A percentile compares a stretch with the other conserved stretches of the same genome.
These are phyloP conservation scores for Quercus rubra DNA, from an alignment of 306 rosid genomes.

Conservation along the genomic window DNA sequence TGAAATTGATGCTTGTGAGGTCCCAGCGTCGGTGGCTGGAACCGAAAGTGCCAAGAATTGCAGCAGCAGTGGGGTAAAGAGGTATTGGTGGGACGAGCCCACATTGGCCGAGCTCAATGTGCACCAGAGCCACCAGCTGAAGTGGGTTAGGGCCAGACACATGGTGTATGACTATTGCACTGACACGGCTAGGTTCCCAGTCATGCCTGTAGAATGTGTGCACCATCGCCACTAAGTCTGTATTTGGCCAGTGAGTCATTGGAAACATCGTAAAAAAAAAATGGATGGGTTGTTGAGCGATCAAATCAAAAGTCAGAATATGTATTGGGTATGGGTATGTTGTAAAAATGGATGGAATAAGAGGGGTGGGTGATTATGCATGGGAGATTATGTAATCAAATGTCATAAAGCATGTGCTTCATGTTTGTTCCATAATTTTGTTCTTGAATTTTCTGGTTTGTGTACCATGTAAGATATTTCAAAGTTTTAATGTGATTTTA, in stretches of 20 bases:
- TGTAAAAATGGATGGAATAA: neutral
- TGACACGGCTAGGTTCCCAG: slow-evolving; percentile 67
- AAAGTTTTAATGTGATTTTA: neutral
- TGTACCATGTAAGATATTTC: neutral
- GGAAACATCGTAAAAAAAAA: neutral
- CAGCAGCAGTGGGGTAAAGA: slow-evolving; percentile 48
- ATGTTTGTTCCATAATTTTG: slow-evolving; percentile 28
- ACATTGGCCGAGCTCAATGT: slow-evolving; percentile 49
- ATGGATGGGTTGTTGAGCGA: neutral
- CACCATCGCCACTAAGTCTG: slow-evolving; percentile 54
- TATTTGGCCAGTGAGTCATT: no score
- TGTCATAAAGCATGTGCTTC: slow-evolving; percentile 38
- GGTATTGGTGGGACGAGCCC: slow-evolving; percentile 93
- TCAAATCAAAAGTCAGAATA: neutral
- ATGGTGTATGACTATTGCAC: slow-evolving; percentile 89
- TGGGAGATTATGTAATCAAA: neutral
- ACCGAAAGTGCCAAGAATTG: slow-evolving; percentile 46
- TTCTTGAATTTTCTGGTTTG: neutral
- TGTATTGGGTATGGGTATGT: neutral
- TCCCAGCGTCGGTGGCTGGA: slow-evolving; percentile 25
- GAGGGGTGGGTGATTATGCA: no score
- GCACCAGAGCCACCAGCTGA: slow-evolving; percentile 90
- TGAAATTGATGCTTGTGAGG: slow-evolving; percentile 65
- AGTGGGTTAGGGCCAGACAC: slow-evolving; percentile 86
- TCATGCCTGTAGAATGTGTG: slow-evolving; percentile 64